phyloP scores from a whole-genome alignment of 2,329 filamentous ascomycete genomes.

The Lachnellula cervina region DNA sequence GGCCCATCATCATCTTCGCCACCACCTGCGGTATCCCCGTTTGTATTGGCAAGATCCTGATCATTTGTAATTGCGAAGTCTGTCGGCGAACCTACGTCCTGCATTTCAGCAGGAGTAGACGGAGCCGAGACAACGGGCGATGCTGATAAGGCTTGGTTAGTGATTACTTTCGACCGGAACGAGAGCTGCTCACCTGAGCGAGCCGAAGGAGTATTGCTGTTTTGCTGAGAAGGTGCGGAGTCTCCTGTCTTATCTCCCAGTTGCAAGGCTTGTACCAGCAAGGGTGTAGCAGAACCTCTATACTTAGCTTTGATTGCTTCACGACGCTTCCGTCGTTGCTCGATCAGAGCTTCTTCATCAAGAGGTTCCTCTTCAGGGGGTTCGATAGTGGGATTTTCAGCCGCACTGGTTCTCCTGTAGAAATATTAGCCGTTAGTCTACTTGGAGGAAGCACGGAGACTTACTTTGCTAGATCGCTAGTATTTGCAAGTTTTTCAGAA shows the following conservation, averaged over 20 bases:
- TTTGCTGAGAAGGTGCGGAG: conserved; percentile 25
- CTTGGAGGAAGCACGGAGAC: background rate
- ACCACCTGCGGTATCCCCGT: conserved; percentile 36
- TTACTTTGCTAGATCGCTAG: conserved; percentile 38
- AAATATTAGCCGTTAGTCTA: conserved; percentile 15
- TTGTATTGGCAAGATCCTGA: conserved; percentile 60
- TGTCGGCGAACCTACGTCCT: conserved; percentile 33
- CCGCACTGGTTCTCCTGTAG: conserved; percentile 18
- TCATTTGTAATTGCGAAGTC: conserved; percentile 61
- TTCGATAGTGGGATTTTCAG: conserved; percentile 37
- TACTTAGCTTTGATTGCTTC: conserved; percentile 84
- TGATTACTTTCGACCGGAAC: background rate
- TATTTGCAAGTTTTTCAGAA: conserved; percentile 36
- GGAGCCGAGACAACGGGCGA: conserved; percentile 34
- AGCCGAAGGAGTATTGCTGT: conserved; percentile 21
- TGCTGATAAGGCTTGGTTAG: conserved; percentile 20
- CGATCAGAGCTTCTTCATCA: conserved; percentile 78
- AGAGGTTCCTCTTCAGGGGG: conserved; percentile 52
- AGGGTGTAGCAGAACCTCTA: conserved; percentile 62
- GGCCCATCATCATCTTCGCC: conserved; percentile 61
- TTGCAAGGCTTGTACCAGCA: conserved; percentile 60
- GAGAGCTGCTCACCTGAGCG: conserved; percentile 34
- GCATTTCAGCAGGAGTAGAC: conserved; percentile 25
- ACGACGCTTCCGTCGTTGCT: conserved; percentile 76
- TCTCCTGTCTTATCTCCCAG: conserved; percentile 31